Evolutionary conservation across 768 basidiomycete genomes (phyloP), one percentile per base, ranked within the genome.

Genomic region (Kwoniella mangroviensis): DNA sequence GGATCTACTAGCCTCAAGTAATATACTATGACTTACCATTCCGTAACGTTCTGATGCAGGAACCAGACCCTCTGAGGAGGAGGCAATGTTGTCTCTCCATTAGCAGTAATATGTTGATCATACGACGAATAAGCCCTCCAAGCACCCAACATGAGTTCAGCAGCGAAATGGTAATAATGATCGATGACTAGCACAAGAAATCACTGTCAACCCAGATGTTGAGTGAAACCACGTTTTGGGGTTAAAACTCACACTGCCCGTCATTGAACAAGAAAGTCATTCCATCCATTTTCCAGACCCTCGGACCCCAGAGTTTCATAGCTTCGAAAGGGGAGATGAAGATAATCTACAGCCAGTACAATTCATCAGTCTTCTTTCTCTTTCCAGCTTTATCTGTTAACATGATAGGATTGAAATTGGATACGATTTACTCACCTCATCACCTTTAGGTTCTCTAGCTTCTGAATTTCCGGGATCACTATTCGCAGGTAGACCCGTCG

Each of bases 131-230:
- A 92, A 75, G 92, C 87, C 1, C 91, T 87, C 87, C 91, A 92
- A 3, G 87, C 84, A 41, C 92, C 92, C 41, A 93, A 84, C 67
- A 92, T 84, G 57, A 92, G 88, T 79, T 94, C 93, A 0, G 90
- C 93, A 41, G 90, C 90, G 69, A 92, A 90, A 83, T 94, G 93
- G 82, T 93, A 94, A 81, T 93, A 94, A 80, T 94, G 93, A 56
- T 86, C 84, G n/a, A 93, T 86, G 86, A 94, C 82, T 83, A 3
- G 21, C 7, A 53, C 12, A 12, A 28, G 73, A 21, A 0, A 58
- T 7, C 12, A 22, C 4, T 1, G 3, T 34, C 34, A 34, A 1
- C 9, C 9, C 34, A 7, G 9, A 34, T n/a, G n/a, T n/a, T n/a
- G n/a, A n/a, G n/a, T n/a, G n/a, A n/a, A n/a, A n/a, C n/a, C n/a